Conservation (phyloP, 768 basidiomycete species). For the Boletus coccyginus region DNA sequence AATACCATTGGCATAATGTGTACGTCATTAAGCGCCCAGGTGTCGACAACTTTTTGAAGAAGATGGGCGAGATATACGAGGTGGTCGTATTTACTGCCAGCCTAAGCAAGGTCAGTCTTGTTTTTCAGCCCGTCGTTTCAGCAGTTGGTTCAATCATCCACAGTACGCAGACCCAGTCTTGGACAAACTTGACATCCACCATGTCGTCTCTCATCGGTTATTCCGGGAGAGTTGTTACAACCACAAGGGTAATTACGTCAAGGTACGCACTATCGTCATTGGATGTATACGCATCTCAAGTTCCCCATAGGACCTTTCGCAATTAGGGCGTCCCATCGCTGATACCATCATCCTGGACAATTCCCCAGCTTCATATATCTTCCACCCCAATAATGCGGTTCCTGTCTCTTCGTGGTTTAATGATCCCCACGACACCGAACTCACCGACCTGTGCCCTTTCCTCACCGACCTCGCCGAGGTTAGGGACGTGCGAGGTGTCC, state of each 20-base stretch:
- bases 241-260: slow-evolving; percentile 98
- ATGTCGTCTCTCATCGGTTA: slow-evolving; percentile 88
- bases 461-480: slow-evolving; percentile 82
- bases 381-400: slow-evolving; percentile 98
- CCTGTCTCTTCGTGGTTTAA: slow-evolving; percentile 99
- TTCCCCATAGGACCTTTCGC: slow-evolving; percentile 85
- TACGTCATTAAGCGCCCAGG: slow-evolving; percentile 99
- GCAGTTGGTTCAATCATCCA: slow-evolving; percentile 9
- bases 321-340: slow-evolving; percentile 89
- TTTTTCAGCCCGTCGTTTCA: background rate
- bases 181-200: slow-evolving; percentile 92
- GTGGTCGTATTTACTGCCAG: slow-evolving; percentile 98
- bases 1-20: slow-evolving; percentile 97
- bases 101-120: slow-evolving; percentile 79
- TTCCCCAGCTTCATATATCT: slow-evolving; percentile 98
- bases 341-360: slow-evolving; percentile 99
- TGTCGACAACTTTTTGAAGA: slow-evolving; percentile 94
- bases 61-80: slow-evolving; percentile 99
- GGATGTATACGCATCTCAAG: background rate
- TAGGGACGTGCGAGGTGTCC: slow-evolving; percentile 87
- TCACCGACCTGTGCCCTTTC: slow-evolving; percentile 95
- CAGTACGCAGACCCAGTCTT: slow-evolving; percentile 99
- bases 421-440: slow-evolving; percentile 96
- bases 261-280: slow-evolving; percentile 52
- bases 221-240: slow-evolving; percentile 99